A percentile compares a stretch with the other conserved stretches of the same genome.
phyloP scores from a whole-genome alignment of 257 asterid species.

The Ajuga chamaepitys region DNA sequence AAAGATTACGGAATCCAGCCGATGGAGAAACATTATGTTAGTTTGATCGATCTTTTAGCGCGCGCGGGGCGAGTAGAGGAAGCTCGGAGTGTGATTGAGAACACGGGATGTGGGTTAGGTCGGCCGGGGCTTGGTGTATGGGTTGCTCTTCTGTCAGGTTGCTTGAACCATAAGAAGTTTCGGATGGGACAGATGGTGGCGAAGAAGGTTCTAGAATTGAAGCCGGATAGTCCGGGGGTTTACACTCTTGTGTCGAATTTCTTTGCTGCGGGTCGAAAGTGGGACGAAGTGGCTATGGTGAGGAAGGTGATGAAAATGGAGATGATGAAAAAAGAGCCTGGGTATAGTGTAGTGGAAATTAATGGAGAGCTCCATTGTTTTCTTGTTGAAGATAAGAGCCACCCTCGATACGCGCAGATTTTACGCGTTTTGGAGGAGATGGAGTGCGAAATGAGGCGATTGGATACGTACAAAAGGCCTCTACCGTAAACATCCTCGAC shows the following conservation, averaged over 20 bases:
- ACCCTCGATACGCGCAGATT: conserved; percentile 44
- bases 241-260: conserved; percentile 62
- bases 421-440: conserved; percentile 28
- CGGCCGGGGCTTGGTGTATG: conserved; percentile 63
- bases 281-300: conserved; percentile 60
- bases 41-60: conserved; percentile 75
- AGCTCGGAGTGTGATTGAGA: conserved; percentile 40
- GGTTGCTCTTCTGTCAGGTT: conserved; percentile 84
- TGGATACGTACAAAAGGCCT: conserved; percentile 48
- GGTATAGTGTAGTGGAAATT: conserved; percentile 54
- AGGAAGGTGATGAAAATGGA: conserved; percentile 51
- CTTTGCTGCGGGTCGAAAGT: conserved; percentile 61
- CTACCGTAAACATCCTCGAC: no score
- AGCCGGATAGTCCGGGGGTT: conserved; percentile 48
- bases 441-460: conserved; percentile 53
- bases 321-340: conserved; percentile 64
- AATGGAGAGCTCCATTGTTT: conserved; percentile 56
- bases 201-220: conserved; percentile 50
- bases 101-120: conserved; percentile 35
- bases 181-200: conserved; percentile 57
- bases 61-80: conserved; percentile 72
- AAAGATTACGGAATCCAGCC: conserved; percentile 50
- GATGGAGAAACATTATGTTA: conserved; percentile 68
- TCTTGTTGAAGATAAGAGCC: conserved; percentile 52
- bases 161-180: conserved; percentile 57